These are phyloP conservation scores for Penicillium sp. DNA, from an alignment of 2,329 filamentous ascomycete species.

Conservation along the genomic window DNA sequence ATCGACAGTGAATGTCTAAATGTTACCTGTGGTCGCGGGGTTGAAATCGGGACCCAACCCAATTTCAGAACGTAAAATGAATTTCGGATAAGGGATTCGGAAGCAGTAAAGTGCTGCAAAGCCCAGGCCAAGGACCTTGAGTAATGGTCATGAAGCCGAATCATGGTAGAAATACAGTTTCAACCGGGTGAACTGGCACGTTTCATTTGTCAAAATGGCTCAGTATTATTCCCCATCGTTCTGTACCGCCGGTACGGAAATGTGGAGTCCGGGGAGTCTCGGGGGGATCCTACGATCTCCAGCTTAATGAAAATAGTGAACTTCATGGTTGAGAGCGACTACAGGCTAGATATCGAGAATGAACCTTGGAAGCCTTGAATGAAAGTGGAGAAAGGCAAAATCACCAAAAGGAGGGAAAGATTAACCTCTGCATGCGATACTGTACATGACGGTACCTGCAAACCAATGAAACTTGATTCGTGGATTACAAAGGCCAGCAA, in stretches of 20 bases:
- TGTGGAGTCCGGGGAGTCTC: constrained; percentile 21
- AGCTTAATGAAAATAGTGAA: background rate
- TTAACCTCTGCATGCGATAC: background rate
- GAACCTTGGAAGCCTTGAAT: background rate
- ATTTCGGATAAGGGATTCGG: background rate
- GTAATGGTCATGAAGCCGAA: background rate
- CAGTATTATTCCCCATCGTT: background rate
- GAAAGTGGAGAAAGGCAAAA: background rate
- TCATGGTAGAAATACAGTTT: background rate
- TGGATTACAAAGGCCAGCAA: background rate
- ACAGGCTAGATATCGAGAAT: background rate
- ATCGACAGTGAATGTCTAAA: background rate
- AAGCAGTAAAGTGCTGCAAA: background rate
- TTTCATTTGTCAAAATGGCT: background rate
- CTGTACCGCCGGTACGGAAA: background rate
- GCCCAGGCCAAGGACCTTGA: too few relatives aligned
- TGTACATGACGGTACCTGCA: constrained; percentile 3
- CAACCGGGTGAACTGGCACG: background rate
- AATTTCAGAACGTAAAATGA: background rate
- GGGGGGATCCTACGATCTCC: constrained; percentile 11
- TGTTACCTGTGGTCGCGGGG: background rate
- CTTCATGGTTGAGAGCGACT: background rate
- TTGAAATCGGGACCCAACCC: background rate
- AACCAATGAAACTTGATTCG: background rate
- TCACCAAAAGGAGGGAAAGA: background rate